Evolutionary conservation across 257 asterid genomes (phyloP).

Genomic region (Eucommia ulmoides): DNA sequence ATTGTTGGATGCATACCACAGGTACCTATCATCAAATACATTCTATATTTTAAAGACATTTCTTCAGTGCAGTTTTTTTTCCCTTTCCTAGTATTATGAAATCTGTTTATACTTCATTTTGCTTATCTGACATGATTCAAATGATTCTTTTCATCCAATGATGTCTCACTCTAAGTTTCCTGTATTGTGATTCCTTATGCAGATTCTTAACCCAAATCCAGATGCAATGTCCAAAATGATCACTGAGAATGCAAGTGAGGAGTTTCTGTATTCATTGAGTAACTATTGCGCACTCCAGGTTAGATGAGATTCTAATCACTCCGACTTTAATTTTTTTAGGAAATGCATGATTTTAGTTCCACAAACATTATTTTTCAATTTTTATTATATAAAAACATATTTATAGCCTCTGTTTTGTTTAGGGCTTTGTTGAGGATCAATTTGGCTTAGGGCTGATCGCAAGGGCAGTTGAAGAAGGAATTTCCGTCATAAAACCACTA

Average conservation of each 20-base stretch:
- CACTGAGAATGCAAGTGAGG: slow-evolving; percentile 96
- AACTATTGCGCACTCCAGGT: slow-evolving; percentile 98
- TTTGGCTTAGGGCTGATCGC: slow-evolving; percentile 98
- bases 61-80: background rate
- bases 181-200: slow-evolving; percentile 14
- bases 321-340: too few relatives aligned
- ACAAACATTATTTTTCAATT: too few relatives aligned
- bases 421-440: slow-evolving; percentile 99
- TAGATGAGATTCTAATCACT: slow-evolving; percentile 8
- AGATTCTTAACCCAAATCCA: slow-evolving; percentile 98
- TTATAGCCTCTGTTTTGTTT: slow-evolving; percentile 9
- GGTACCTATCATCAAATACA: slow-evolving; percentile 36
- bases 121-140: too few relatives aligned
- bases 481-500: slow-evolving; percentile 86
- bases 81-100: too few relatives aligned
- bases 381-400: too few relatives aligned
- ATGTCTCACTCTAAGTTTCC: slow-evolving; percentile 8
- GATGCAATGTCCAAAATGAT: slow-evolving; percentile 98
- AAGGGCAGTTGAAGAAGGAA: slow-evolving; percentile 99
- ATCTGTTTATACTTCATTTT: too few relatives aligned
- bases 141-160: too few relatives aligned
- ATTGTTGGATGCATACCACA: slow-evolving; percentile 99
- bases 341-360: too few relatives aligned
- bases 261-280: slow-evolving; percentile 72
- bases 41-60: background rate